phyloP scores from a whole-genome alignment of 176 grass and related monocot species.

The Oryza rufipogon region DNA sequence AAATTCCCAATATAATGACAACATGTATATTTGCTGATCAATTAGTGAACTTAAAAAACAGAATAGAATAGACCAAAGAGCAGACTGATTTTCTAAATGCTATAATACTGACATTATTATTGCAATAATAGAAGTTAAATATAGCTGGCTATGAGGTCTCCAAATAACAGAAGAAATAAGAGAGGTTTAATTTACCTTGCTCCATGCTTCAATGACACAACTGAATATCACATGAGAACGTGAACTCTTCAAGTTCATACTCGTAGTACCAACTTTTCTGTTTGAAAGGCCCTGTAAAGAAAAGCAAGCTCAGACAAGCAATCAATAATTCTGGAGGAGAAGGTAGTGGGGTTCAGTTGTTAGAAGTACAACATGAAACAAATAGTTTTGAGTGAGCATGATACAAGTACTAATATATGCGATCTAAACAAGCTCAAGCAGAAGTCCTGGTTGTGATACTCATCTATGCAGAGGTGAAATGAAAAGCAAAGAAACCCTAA shows the following conservation, averaged over 20 bases:
- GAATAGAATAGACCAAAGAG: constrained; percentile 1
- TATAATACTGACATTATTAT: background rate
- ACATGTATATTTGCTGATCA: constrained; percentile 17
- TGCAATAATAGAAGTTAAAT: background rate
- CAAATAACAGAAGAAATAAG: constrained; percentile 3
- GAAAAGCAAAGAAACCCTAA: background rate
- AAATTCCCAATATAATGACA: constrained; percentile 27
- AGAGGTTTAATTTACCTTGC: constrained; percentile 60
- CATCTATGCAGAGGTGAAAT: background rate
- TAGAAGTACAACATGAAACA: background rate
- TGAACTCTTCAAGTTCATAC: constrained; percentile 93
- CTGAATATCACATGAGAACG: constrained; percentile 95
- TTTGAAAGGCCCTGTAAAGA: constrained; percentile 81
- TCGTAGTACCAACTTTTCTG: constrained; percentile 87
- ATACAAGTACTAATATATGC: background rate
- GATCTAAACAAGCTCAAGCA: background rate
- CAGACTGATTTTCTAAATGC: background rate
- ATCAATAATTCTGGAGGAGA: background rate
- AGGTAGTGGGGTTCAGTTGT: background rate
- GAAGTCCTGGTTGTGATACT: background rate
- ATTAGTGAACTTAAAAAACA: background rate
- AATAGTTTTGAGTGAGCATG: background rate
- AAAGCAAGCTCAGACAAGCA: constrained; percentile 19
- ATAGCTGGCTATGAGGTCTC: background rate
- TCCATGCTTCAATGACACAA: constrained; percentile 90